Evolutionary conservation across 345 rosid genomes (phyloP), one percentile per base, ranked within the genome.

Genomic region (Citrus sinensis): DNA sequence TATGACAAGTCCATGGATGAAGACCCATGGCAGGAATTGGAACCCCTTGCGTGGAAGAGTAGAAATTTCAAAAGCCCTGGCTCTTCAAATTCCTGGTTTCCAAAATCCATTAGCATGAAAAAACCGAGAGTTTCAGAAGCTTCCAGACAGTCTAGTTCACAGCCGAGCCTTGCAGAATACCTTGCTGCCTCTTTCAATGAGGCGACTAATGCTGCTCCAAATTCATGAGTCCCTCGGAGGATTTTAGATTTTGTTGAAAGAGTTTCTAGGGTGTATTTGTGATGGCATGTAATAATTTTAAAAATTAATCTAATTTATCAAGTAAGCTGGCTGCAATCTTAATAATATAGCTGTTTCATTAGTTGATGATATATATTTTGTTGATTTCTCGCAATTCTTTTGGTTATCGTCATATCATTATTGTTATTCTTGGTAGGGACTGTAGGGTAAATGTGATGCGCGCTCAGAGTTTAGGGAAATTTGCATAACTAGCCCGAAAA

Each of bases 111-210:
- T 75, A 81, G 83, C 86, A 69, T 55, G 74, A 91, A 88, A 76
- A 86, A 86, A 60, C 80, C 85, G 6, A 81, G 80, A 76, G 80
- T 84, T 73, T 71, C 91, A 30, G 92, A 86, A 75, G 40, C 90
- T 73, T 79, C 87, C 71, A 82, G 61, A 37, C 81, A 83, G 76
- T 82, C 87, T 61, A 83, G 60, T 78, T 82, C 88, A 66, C 83
- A 83, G 81, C 88, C 79, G 70, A 90, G 90, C 85, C 97, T 95
- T 68, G 95, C 99, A 58, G 94, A 92, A 68, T 95, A 87, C 82
- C 97, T 95, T 67, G 93, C 98, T 79, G 88, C 94, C 73, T 86
- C 95, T 58, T 84, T 93, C 72, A 85, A 91, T 70, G 94, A 93
- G 80, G 90, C 89, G 32, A 68, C 79, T 27, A 80, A 82, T 11